A percentile compares a stretch with the other conserved stretches of the same genome.
Evolutionary conservation across 1,284 basidiomycete species (phyloP).

Genomic region (Cryptococcus sp.): DNA sequence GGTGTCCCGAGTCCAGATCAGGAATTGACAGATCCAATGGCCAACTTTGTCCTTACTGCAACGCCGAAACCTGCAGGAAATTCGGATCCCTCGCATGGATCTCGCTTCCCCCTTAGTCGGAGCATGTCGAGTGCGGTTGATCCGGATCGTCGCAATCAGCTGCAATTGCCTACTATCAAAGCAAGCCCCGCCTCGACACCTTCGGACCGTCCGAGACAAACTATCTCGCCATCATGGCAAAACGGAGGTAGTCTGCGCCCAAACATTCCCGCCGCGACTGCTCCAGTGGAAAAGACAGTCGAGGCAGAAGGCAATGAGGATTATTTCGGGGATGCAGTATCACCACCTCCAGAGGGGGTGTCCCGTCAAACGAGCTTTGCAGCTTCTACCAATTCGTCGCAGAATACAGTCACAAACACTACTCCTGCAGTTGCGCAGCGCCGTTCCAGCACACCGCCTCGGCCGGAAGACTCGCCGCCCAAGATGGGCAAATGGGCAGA

Average conservation of each 20-base stretch:
- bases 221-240: conserved; percentile 1
- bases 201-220: conserved; percentile 13
- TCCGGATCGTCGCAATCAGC: conserved; percentile 1
- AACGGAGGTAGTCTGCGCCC: conserved; percentile 14
- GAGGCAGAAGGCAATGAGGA: conserved; percentile 21
- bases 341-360: conserved; percentile 8
- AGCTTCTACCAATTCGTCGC: conserved; percentile 22
- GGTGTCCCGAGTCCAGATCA: conserved; percentile 80
- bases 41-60: conserved; percentile 50
- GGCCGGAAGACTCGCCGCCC: not conserved
- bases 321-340: conserved; percentile 31
- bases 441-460: not conserved
- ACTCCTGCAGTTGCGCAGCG: not conserved
- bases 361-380: conserved; percentile 5
- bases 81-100: conserved; percentile 28
- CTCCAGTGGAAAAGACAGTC: conserved; percentile 33
- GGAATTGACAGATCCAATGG: conserved; percentile 79
- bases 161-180: conserved; percentile 35
- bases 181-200: conserved; percentile 42
- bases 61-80: conserved; percentile 20
- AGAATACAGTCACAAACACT: conserved; percentile 24
- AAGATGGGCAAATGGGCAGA: conserved; percentile 8
- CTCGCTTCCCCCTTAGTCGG: conserved; percentile 25
- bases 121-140: conserved; percentile 25
- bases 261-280: conserved; percentile 38